Base-by-base conservation (phyloP, 2,329 filamentous ascomycete species). In the Verticillium klebahnii region DNA sequence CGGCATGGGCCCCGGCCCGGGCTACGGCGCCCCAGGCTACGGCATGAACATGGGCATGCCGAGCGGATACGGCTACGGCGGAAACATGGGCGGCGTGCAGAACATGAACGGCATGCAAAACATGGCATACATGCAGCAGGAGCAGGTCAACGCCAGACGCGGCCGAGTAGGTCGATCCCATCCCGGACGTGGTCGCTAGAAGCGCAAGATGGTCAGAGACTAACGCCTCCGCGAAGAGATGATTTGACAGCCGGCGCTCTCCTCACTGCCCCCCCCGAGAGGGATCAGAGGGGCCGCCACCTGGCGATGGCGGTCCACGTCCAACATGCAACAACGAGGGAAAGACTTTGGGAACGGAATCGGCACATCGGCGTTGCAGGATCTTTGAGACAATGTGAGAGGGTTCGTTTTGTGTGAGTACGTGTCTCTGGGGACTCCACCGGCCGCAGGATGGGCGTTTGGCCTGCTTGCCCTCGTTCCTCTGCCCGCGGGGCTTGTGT, bases 71-170 rank as follows among this genome's bases (percentile, higher is more conserved):
- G 75, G 74, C 23, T 83, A 82, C 65, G 74, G 75, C 57, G 45
- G 45, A 23, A 79, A 77, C 60, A 77, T 79, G 71, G 73, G 70
- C 15, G 68, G 73, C 59, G 34, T 52, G 25, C 39, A 45, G 25
- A 36, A 36, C 58, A 54, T 59, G 40, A 39, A 39, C 11, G 73
- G 76, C 25, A 78, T 81, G 74, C 80, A 78, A 63, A 79, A 78
- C 66, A 78, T 83, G 74, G 80, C 77, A 19, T 85, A 83, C 68
- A 77, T 83, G 75, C 80, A 80, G 65, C 83, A 86, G 69, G 83
- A 85, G 67, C 82, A 84, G 67, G 78, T 78, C 66, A 85, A 83
- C 72, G 72, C 76, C 65, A 77, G 85, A 72, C 82, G 85, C 67
- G 85, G 85, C 73, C 82, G 85, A 70, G 84, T 86, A 81, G 78